Evolutionary conservation across 805 yeast species (phyloP), one percentile per base, ranked within the genome.

Genomic region (Cyberlindnera euphorbiiphila): DNA sequence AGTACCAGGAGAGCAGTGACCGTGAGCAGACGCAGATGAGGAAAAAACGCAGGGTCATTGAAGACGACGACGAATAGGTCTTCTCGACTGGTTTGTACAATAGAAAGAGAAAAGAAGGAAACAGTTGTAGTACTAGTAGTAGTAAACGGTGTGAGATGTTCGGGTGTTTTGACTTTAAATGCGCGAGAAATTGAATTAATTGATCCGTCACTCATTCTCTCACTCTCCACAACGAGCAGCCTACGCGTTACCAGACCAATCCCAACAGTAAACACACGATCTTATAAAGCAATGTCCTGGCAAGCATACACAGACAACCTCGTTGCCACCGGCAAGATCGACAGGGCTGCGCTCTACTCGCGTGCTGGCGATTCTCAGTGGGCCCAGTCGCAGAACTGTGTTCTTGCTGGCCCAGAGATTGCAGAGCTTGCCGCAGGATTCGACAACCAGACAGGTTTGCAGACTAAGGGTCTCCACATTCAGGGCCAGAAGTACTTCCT

Each of bases 271-370:
- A n/a, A n/a, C n/a, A n/a, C n/a, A n/a, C n/a, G n/a, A n/a, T n/a
- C n/a, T n/a, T n/a, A 8, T 5, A 25, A 3, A 3, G 37, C 20
- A 29, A 68, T 68, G 72, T 67, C 72, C 56, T 68, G 72, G 72
- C 71, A 67, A 88, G 97, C 97, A 43, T 93, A 93, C 74, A 88
- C 96, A 38, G 98, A 93, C 62, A 91, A 88, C 68, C 78, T 93
- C 51, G 68, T 84, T 50, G 85, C 81, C 39, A 84, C 97, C 35
- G 86, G 87, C 46, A 86, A 85, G 62, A 72, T 93, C 49, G 97
- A 91, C 68, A 79, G 79, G 62, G 96, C 98, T 23, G 93, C 94
- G 28, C 78, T 93, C 50, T 89, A 85, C 65, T 89, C 97, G 9
- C 82, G 85, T 50, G 96, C 94, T 11, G 98, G 98, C 31, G 96